These are phyloP conservation scores for Diplocarpon mali DNA, from an alignment of 2,329 filamentous ascomycete genomes.

Conservation along the genomic window DNA sequence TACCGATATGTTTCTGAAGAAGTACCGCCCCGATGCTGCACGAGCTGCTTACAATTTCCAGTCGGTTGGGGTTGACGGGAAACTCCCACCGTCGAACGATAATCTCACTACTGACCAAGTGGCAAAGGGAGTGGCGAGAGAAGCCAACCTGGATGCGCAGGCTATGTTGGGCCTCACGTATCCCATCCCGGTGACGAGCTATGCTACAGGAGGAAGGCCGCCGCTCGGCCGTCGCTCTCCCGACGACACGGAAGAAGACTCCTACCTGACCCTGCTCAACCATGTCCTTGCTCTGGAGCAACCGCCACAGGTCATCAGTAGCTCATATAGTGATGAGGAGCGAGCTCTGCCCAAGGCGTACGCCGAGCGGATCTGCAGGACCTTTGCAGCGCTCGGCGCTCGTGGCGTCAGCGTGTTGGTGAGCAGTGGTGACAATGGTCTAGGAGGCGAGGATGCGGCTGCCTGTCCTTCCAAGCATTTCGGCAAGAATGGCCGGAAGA, in stretches of 20 bases:
- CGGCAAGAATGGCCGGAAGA: conserved; percentile 45
- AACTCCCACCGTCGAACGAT: conserved; percentile 4
- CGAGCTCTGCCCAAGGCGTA: conserved; percentile 41
- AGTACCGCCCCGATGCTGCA: conserved; percentile 13
- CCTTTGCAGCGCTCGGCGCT: conserved; percentile 41
- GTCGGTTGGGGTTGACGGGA: conserved; percentile 9
- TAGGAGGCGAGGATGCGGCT: conserved; percentile 23
- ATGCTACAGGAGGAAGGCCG: conserved; percentile 43
- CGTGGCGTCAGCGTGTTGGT: conserved; percentile 41
- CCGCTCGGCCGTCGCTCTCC: conserved; percentile 26
- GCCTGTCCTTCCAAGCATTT: no score
- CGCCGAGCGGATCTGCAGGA: conserved; percentile 39
- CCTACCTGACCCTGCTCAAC: conserved; percentile 43
- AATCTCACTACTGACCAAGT: conserved; percentile 7
- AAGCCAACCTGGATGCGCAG: conserved; percentile 47
- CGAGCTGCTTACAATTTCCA: conserved; percentile 8
- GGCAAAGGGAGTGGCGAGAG: conserved; percentile 20
- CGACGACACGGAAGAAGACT: conserved; percentile 34
- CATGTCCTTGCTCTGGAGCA: conserved; percentile 36
- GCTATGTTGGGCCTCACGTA: conserved; percentile 42
- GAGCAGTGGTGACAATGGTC: conserved; percentile 41
- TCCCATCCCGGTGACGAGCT: conserved; percentile 42
- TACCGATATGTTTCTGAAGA: conserved; percentile 10
- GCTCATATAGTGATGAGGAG: conserved; percentile 49
- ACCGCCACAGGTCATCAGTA: conserved; percentile 43